These are phyloP conservation scores for Penicillium griseofulvum DNA, from an alignment of 2,329 filamentous ascomycete genomes.

Conservation along the genomic window DNA sequence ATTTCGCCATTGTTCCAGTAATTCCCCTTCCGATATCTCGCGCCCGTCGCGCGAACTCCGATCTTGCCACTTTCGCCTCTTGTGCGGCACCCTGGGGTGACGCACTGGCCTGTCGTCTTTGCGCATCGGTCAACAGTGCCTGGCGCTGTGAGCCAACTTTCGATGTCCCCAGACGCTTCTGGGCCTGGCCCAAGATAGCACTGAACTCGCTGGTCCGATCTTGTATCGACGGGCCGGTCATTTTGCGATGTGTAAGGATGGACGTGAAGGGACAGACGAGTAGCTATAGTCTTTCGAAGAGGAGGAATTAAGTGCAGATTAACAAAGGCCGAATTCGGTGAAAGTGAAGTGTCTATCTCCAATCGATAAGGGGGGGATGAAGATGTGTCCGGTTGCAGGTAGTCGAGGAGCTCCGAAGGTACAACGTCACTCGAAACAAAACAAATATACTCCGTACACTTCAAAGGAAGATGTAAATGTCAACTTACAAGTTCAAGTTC, in stretches of 20 bases:
- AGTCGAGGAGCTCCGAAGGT: not conserved
- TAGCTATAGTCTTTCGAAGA: not conserved
- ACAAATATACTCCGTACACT: not conserved
- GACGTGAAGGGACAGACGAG: not conserved
- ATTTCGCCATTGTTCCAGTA: constrained; percentile 85
- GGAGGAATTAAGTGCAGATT: not conserved
- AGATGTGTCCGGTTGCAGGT: constrained; percentile 25
- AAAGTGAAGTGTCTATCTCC: constrained; percentile 15
- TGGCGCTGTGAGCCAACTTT: constrained; percentile 78
- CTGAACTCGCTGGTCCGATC: constrained; percentile 95
- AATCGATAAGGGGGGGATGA: constrained; percentile 37
- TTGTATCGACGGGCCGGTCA: constrained; percentile 73
- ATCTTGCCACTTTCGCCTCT: constrained; percentile 56
- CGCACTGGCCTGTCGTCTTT: constrained; percentile 60
- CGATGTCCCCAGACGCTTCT: constrained; percentile 71
- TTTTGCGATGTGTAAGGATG: constrained; percentile 30
- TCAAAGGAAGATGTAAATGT: not conserved
- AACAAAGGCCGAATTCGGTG: constrained; percentile 8
- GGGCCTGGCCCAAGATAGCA: constrained; percentile 81
- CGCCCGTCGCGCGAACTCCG: constrained; percentile 89
- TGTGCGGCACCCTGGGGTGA: constrained; percentile 54
- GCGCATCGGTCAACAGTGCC: constrained; percentile 71
- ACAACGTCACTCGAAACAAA: not conserved
- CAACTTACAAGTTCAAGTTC: not conserved
- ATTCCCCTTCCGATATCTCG: constrained; percentile 92